These are phyloP conservation scores for Fennellomyces sp. DNA, from an alignment of 371 early-diverging fungal genomes.

Conservation along the genomic window DNA sequence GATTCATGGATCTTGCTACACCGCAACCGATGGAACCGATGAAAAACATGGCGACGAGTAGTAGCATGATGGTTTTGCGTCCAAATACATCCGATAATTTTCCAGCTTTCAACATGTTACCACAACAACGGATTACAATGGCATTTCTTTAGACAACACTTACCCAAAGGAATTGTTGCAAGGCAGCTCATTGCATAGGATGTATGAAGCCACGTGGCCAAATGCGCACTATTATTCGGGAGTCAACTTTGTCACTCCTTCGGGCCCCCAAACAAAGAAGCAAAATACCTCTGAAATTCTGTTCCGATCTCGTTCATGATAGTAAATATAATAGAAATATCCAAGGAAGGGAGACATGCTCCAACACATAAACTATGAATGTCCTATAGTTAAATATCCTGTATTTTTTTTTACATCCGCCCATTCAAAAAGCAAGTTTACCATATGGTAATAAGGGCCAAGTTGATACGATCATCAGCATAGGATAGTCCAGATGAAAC, in stretches of 20 bases:
- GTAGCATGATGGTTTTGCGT: conserved; percentile 4
- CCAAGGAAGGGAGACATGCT: conserved; percentile 71
- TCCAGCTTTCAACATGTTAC: conserved; percentile 3
- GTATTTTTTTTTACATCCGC: background rate
- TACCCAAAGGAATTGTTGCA: conserved; percentile 8
- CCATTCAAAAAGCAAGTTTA: background rate
- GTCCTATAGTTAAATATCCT: background rate
- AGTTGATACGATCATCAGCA: too few species aligned
- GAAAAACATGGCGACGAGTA: conserved; percentile 1
- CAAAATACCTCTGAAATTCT: conserved; percentile 72
- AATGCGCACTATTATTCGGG: background rate
- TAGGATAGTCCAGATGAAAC: too few species aligned
- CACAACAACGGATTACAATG: background rate
- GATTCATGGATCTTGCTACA: conserved; percentile 52
- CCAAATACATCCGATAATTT: conserved; percentile 14
- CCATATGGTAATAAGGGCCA: background rate
- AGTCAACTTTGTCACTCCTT: conserved; percentile 8
- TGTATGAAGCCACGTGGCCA: conserved; percentile 7
- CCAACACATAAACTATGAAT: conserved; percentile 35
- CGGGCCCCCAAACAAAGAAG: too few species aligned
- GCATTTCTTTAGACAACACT: background rate
- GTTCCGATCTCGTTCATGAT: conserved; percentile 74
- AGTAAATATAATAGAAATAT: conserved; percentile 80
- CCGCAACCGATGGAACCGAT: conserved; percentile 52
- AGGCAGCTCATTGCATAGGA: conserved; percentile 3